Base-by-base conservation (phyloP, 1,284 basidiomycete species). In the Cutaneotrichosporon sp. region DNA sequence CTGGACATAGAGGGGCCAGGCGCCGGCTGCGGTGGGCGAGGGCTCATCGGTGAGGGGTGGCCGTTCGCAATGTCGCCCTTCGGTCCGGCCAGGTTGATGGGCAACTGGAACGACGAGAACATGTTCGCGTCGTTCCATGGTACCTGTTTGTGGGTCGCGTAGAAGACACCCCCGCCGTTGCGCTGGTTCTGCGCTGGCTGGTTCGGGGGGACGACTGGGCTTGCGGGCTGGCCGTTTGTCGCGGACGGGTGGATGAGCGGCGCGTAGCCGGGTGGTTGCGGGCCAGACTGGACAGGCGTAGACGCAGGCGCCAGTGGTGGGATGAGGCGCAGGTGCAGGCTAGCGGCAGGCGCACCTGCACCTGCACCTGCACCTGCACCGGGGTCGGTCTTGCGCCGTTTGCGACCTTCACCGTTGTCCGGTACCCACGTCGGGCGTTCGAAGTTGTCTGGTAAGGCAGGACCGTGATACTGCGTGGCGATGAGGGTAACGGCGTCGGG, bases 91-190 rank as follows among this genome's bases (percentile, higher is more conserved):
- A 50, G 47, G 16, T 22, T 22, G 7, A 30, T 2, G 11, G 46
- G n/a, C 31, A 36, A 21, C 49, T 52, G 58, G 65, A 66, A 66
- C 60, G 63, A 62, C 13, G 58, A 58, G 46, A 66, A 66, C 65
- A 66, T 66, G 42, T 58, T 21, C n/a, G 14, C 58, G 62, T 66
- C 58, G 42, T 58, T 34, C 65, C 65, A 66, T n/a, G 65, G 65
- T 2, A 66, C 65, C 9, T 52, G 52, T 34, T 50, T 47, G 59
- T 66, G 65, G 7, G 65, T 63, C 26, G 65, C 56, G 59, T 66
- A 66, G 59, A 38, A 66, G 21, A 38, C 30, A 4, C 62, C 18
- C 1, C 65, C 65, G 31, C 63, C 55, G n/a, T 56, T n/a, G 31
- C 65, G 65, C 5, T 36, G 34, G 26, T 66, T 66, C 34, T 63